A percentile compares a stretch with the other conserved stretches of the same genome.
phyloP scores from a whole-genome alignment of 108 stramenopile species.

The Ochromonas danica region DNA sequence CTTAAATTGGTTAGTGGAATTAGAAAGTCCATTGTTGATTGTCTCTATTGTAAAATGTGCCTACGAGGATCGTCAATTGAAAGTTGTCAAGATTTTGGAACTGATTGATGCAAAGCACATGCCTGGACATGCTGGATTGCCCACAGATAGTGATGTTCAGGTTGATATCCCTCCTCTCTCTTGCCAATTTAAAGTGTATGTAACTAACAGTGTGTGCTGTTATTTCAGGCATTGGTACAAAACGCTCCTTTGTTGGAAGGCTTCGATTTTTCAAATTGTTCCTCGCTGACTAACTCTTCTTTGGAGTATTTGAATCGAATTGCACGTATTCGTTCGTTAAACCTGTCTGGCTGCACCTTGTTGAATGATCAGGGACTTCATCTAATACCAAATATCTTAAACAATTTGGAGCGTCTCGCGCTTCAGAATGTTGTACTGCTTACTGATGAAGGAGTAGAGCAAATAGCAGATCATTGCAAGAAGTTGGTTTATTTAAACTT shows the following conservation, averaged over 20 bases:
- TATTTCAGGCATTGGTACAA: background rate
- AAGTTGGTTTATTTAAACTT: background rate
- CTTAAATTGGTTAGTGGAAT: constrained; percentile 12
- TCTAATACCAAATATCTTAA: background rate
- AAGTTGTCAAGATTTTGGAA: constrained; percentile 1
- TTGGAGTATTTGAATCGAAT: background rate
- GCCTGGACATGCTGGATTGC: background rate
- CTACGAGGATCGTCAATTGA: constrained; percentile 6
- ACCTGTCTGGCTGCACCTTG: background rate
- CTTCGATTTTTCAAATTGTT: background rate
- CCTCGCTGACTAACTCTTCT: background rate
- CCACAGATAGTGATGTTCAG: background rate
- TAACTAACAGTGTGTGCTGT: background rate
- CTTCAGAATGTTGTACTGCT: background rate
- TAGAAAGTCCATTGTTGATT: background rate
- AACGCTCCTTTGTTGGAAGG: background rate
- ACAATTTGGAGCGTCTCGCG: background rate
- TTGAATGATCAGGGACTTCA: background rate
- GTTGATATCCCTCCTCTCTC: background rate
- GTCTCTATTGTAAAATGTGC: background rate
- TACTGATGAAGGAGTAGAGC: background rate
- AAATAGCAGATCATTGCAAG: background rate
- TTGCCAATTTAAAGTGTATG: background rate
- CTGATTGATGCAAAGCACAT: background rate
- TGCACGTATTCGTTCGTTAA: background rate